Evolutionary conservation across 2,329 filamentous ascomycete species (phyloP).

Genomic region (Pleomassaria siparia): DNA sequence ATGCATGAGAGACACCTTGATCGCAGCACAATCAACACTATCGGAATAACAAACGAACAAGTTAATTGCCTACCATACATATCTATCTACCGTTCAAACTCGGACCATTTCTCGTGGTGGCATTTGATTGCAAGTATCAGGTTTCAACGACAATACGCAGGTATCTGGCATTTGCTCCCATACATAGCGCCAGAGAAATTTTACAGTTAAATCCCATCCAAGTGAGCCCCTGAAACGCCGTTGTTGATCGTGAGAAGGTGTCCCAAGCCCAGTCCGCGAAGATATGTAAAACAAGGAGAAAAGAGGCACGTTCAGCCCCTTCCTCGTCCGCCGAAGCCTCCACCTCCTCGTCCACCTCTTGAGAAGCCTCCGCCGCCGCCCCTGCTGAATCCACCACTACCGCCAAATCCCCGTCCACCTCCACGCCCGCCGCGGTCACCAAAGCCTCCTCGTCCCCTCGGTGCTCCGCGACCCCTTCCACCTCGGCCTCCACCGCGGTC

Average conservation of each 20-base stretch:
- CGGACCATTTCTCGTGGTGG: neutral
- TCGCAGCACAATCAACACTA: no score
- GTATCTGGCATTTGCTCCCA: slow-evolving; percentile 1
- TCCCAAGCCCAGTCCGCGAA: neutral
- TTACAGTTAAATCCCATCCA: slow-evolving; percentile 2
- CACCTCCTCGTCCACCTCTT: slow-evolving; percentile 34
- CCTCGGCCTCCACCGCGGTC: slow-evolving; percentile 37
- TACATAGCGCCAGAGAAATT: slow-evolving; percentile 4
- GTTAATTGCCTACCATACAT: no score
- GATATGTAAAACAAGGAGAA: neutral
- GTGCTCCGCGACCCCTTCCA: slow-evolving; percentile 44
- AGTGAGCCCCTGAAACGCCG: slow-evolving; percentile 32
- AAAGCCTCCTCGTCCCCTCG: slow-evolving; percentile 44
- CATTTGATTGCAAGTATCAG: no score
- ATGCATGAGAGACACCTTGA: neutral
- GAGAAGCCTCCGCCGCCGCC: slow-evolving; percentile 37
- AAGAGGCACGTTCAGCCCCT: slow-evolving; percentile 1
- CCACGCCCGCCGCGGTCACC: slow-evolving; percentile 56
- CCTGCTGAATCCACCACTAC: slow-evolving; percentile 36
- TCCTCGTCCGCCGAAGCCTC: slow-evolving; percentile 11
- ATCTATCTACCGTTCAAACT: no score
- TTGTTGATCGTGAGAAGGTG: slow-evolving; percentile 2
- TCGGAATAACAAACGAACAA: no score
- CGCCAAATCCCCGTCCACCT: slow-evolving; percentile 53
- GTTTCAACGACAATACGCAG: neutral